Evolutionary conservation across 2,329 filamentous ascomycete species (phyloP).

Genomic region (Penicillium janthinellum): DNA sequence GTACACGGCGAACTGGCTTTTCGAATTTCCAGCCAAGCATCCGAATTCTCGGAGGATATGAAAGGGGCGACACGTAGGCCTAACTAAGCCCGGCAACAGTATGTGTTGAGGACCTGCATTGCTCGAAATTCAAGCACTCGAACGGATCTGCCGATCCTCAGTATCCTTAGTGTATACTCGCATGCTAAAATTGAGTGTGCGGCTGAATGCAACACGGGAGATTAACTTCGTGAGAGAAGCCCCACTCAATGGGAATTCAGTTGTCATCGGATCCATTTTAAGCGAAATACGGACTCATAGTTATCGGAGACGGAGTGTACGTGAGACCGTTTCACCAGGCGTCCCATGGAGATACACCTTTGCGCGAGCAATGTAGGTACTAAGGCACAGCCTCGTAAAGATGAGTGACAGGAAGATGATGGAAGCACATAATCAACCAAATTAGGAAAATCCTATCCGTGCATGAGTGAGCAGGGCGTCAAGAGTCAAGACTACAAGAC

Average conservation of each 20-base stretch:
- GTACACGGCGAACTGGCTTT: no score
- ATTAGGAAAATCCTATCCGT: not conserved
- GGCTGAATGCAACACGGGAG: constrained; percentile 52
- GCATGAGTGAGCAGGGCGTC: not conserved
- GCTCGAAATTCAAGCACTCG: constrained; percentile 52
- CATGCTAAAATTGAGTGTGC: constrained; percentile 49
- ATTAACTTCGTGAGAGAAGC: constrained; percentile 57
- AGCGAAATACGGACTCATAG: constrained; percentile 52
- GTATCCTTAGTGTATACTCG: not conserved
- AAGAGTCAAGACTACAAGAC: no score
- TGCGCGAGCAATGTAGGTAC: constrained; percentile 53
- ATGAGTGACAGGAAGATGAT: constrained; percentile 59
- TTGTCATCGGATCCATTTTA: constrained; percentile 49
- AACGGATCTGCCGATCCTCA: constrained; percentile 57
- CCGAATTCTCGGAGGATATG: not conserved
- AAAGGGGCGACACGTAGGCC: constrained; percentile 23
- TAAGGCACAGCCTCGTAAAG: constrained; percentile 59
- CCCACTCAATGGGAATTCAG: constrained; percentile 51
- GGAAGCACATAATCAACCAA: constrained; percentile 3
- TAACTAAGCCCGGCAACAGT: constrained; percentile 36
- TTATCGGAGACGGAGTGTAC: constrained; percentile 49
- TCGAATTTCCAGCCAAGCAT: no score
- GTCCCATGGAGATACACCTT: constrained; percentile 19
- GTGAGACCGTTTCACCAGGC: constrained; percentile 44
- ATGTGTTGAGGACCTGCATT: constrained; percentile 45